A percentile compares a stretch with the other conserved stretches of the same genome.
Conservation (phyloP, 192 early-diverging fungal genomes). For the Coemansia biformis region DNA sequence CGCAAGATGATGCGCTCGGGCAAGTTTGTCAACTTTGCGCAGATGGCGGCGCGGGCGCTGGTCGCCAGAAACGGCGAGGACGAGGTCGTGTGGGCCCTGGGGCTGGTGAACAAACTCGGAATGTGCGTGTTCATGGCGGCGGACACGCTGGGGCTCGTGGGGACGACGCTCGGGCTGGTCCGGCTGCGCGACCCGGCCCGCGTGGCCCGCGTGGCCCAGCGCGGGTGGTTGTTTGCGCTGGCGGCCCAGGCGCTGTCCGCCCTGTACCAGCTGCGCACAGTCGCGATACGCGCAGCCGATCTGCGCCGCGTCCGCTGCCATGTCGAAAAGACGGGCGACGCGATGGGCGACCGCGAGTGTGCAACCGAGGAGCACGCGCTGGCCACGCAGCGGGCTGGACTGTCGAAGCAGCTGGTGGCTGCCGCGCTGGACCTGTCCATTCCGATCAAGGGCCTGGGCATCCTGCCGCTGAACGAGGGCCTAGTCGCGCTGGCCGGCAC, state of each 20-base stretch:
- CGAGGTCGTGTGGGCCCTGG: constrained; percentile 25
- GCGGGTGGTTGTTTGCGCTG: constrained; percentile 39
- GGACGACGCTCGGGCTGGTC: constrained; percentile 20
- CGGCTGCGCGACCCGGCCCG: constrained; percentile 18
- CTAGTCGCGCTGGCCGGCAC: constrained; percentile 52
- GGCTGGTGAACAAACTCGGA: constrained; percentile 31
- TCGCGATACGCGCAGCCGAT: constrained; percentile 23
- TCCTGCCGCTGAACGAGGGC: constrained; percentile 48
- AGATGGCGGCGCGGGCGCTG: constrained; percentile 14
- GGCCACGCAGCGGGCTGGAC: constrained; percentile 8
- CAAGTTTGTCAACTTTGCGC: constrained; percentile 42
- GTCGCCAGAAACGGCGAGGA: constrained; percentile 7
- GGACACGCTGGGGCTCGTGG: constrained; percentile 33
- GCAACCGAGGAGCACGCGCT: constrained; percentile 26
- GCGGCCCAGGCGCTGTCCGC: constrained; percentile 24
- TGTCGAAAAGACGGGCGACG: constrained; percentile 26
- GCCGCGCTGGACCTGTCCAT: constrained; percentile 48
- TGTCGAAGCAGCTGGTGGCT: constrained; percentile 21
- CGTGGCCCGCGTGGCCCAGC: constrained; percentile 27
- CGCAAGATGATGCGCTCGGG: constrained; percentile 44
- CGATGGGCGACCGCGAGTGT: constrained; percentile 29
- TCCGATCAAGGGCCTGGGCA: constrained; percentile 41
- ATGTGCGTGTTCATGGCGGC: constrained; percentile 47
- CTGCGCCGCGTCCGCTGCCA: constrained; percentile 29
- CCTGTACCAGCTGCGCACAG: constrained; percentile 30